Conservation (phyloP, 257 asterid species). For the Galeopsis tetrahit region DNA sequence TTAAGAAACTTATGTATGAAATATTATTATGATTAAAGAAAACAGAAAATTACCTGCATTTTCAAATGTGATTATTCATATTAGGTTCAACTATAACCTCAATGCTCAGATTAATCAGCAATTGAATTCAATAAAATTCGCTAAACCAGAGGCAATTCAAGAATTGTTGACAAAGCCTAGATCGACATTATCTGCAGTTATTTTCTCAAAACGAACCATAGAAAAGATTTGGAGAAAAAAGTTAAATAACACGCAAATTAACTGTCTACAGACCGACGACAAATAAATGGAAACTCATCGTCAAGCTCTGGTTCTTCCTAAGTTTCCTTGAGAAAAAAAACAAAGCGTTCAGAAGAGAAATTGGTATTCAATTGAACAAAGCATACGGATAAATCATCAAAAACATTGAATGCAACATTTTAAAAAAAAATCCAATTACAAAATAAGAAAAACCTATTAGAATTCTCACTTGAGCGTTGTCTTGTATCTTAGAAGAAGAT, state of each 20-base stretch:
- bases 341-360: neutral
- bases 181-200: neutral
- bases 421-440: too few species aligned
- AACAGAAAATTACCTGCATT: conserved; percentile 43
- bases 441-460: too few species aligned
- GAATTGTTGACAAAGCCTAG: neutral
- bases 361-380: neutral
- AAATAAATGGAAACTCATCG: conserved; percentile 26
- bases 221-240: too few species aligned
- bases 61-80: conserved; percentile 25
- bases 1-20: neutral
- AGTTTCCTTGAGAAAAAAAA: neutral
- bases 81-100: neutral
- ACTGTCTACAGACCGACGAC: neutral
- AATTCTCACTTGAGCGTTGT: too few species aligned
- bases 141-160: neutral
- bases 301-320: neutral
- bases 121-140: neutral
- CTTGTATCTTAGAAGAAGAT: too few species aligned
- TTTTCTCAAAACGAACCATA: neutral
- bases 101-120: conserved; percentile 3
- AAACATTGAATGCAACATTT: too few species aligned
- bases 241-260: neutral
- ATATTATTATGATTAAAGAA: neutral
- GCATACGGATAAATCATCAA: too few species aligned